Conservation (phyloP, 2,329 filamentous ascomycete genomes). For the Tolypocladium sp. region DNA sequence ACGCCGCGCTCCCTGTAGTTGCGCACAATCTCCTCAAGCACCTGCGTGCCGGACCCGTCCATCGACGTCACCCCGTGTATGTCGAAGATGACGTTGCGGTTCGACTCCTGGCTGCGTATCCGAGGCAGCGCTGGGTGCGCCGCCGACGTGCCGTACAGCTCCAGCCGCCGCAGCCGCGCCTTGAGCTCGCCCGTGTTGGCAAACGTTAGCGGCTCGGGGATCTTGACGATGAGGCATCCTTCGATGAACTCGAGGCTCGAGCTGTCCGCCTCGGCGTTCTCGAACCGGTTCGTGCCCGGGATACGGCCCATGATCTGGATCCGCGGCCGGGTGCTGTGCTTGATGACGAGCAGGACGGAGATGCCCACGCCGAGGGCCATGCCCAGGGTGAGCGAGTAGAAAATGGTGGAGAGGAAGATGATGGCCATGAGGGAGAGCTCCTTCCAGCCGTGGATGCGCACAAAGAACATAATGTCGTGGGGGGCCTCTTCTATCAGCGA, state of each 20-base stretch:
- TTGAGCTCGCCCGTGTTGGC: conserved; percentile 93
- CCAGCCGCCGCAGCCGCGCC: conserved; percentile 69
- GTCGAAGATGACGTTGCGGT: conserved; percentile 91
- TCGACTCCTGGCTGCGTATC: conserved; percentile 67
- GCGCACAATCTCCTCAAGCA: conserved; percentile 80
- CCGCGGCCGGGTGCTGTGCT: conserved; percentile 80
- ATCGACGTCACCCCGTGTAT: conserved; percentile 94
- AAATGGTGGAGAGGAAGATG: conserved; percentile 86
- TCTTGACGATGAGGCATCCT: conserved; percentile 91
- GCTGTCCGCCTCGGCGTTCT: conserved; percentile 70
- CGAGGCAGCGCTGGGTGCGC: conserved; percentile 84
- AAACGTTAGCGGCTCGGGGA: conserved; percentile 92
- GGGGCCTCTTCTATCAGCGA: conserved; percentile 93
- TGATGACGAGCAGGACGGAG: conserved; percentile 80
- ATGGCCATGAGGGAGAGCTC: conserved; percentile 81
- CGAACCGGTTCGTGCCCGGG: conserved; percentile 72
- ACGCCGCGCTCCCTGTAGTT: conserved; percentile 71
- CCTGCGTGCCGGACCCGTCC: conserved; percentile 88
- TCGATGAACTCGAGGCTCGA: conserved; percentile 80
- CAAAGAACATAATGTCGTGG: conserved; percentile 84
- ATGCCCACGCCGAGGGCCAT: conserved; percentile 92
- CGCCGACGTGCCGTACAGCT: conserved; percentile 77
- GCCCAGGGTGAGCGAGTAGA: conserved; percentile 87
- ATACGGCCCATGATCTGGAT: conserved; percentile 94
- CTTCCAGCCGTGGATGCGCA: conserved; percentile 73